These are phyloP conservation scores for Dimargaris cristalligena DNA, from an alignment of 192 early-diverging fungal genomes.

Conservation along the genomic window DNA sequence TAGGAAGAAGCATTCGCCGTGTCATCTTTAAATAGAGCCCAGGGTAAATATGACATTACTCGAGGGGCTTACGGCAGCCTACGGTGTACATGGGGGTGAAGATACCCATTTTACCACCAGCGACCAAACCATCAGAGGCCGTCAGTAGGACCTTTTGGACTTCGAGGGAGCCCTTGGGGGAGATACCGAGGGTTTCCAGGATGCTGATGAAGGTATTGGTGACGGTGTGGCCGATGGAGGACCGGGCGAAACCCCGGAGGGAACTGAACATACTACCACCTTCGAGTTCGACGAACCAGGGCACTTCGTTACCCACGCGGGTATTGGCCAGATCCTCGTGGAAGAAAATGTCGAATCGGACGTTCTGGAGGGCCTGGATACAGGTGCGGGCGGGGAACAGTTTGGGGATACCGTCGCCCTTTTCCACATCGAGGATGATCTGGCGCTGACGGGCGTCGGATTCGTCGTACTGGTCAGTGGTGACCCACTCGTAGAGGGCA, in stretches of 20 bases:
- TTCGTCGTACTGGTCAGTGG: conserved; percentile 77
- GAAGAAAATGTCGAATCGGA: conserved; percentile 71
- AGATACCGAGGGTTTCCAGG: conserved; percentile 68
- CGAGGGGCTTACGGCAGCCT: conserved; percentile 45
- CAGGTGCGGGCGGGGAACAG: conserved; percentile 57
- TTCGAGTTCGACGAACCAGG: conserved; percentile 74
- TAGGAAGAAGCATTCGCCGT: too few species aligned
- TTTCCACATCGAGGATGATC: conserved; percentile 71
- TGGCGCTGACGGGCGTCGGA: conserved; percentile 48
- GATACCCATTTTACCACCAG: conserved; percentile 56
- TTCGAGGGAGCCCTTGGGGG: conserved; percentile 71
- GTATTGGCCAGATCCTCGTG: conserved; percentile 44
- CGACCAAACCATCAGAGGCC: conserved; percentile 67
- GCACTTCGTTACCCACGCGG: conserved; percentile 40
- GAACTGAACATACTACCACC: conserved; percentile 13
- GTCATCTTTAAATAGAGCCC: too few species aligned
- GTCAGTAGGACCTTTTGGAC: conserved; percentile 64
- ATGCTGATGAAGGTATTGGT: conserved; percentile 60
- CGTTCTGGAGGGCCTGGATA: conserved; percentile 59
- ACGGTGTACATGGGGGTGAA: conserved; percentile 96
- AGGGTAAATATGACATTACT: neutral
- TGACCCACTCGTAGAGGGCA: conserved; percentile 91
- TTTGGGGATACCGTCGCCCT: conserved; percentile 83
- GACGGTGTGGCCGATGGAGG: conserved; percentile 42
- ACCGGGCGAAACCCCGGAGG: conserved; percentile 29